phyloP scores from a whole-genome alignment of 805 yeast species.

The Candida montana region DNA sequence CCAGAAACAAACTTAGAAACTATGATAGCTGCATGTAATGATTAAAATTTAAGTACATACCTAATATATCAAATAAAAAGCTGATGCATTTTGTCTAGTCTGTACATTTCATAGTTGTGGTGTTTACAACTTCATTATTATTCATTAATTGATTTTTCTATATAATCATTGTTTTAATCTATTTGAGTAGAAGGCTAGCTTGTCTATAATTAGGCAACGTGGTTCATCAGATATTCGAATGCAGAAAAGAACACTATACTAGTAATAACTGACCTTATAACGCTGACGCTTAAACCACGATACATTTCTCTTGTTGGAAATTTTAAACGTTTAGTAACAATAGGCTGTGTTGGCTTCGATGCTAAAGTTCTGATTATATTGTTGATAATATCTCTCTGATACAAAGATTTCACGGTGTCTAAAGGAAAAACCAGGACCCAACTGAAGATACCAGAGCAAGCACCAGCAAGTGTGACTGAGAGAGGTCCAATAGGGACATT shows the following conservation, averaged over 20 bases:
- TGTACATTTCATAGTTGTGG: too few species aligned
- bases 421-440: slow-evolving; percentile 77
- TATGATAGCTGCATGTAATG: too few species aligned
- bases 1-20: too few species aligned
- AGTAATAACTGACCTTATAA: slow-evolving; percentile 63
- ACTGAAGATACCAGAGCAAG: slow-evolving; percentile 65
- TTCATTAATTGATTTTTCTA: too few species aligned
- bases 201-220: slow-evolving; percentile 31
- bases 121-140: too few species aligned
- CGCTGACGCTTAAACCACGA: slow-evolving; percentile 72
- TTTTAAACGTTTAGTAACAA: slow-evolving; percentile 27
- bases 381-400: slow-evolving; percentile 69
- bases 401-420: slow-evolving; percentile 72
- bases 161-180: too few species aligned
- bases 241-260: slow-evolving; percentile 72
- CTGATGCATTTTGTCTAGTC: too few species aligned
- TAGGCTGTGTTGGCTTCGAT: slow-evolving; percentile 34
- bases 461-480: slow-evolving; percentile 68
- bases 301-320: slow-evolving; percentile 51
- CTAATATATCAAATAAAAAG: too few species aligned
- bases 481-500: slow-evolving; percentile 30
- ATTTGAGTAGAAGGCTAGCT: too few species aligned
- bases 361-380: slow-evolving; percentile 55
- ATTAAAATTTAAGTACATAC: too few species aligned
- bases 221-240: slow-evolving; percentile 63